phyloP scores from a whole-genome alignment of 305 asterid genomes.

The Solanum chacoense region DNA sequence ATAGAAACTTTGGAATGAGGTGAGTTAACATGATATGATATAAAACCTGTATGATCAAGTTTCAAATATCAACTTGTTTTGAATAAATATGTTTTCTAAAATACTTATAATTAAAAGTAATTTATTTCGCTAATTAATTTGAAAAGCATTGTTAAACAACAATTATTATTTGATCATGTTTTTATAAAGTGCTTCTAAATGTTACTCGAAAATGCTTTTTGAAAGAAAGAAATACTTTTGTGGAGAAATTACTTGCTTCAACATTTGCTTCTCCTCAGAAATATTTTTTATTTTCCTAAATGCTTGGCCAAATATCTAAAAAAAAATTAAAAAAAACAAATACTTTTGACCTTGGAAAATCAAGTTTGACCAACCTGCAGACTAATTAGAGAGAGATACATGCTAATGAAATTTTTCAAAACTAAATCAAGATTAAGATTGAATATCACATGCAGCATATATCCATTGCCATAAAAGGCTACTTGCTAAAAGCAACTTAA shows the following conservation, averaged over 20 bases:
- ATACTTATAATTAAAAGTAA: background rate
- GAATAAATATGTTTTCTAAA: background rate
- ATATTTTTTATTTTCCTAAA: background rate
- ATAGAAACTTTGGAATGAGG: background rate
- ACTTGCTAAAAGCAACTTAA: background rate
- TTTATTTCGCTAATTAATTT: background rate
- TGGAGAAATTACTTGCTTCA: background rate
- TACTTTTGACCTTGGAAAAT: background rate
- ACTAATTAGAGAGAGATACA: background rate
- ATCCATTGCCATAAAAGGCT: background rate
- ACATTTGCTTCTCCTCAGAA: background rate
- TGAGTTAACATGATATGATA: background rate
- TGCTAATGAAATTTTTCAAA: background rate
- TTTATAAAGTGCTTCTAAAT: background rate
- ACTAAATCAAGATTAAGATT: background rate
- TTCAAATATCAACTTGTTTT: background rate
- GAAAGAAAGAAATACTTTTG: background rate
- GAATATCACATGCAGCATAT: background rate
- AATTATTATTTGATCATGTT: too few relatives aligned
- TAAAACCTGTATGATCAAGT: background rate
- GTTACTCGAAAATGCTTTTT: background rate
- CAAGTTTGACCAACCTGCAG: background rate
- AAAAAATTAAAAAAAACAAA: too few relatives aligned
- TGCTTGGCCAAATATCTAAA: background rate
- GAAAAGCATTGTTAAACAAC: background rate